These are phyloP conservation scores for Ceratocystis huliohia DNA, from an alignment of 2,329 filamentous ascomycete species.

Conservation along the genomic window DNA sequence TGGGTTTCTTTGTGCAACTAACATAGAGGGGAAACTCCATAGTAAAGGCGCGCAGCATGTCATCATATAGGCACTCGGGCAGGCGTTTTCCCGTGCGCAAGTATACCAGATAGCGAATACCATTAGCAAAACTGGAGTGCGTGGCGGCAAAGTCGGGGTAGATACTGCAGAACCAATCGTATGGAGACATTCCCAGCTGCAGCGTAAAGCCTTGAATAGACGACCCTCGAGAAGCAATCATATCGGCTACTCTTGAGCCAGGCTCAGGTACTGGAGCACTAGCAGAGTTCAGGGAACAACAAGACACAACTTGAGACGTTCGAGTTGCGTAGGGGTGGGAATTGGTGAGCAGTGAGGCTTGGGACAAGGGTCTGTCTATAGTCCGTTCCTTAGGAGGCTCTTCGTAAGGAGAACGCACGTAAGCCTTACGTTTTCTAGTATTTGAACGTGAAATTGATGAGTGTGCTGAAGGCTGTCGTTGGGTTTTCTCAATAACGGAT, in stretches of 20 bases:
- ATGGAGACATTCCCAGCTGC: conserved; percentile 24
- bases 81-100: conserved; percentile 29
- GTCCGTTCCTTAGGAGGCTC: no score
- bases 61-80: conserved; percentile 38
- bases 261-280: neutral
- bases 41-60: conserved; percentile 38
- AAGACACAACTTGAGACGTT: neutral
- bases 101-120: conserved; percentile 34
- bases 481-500: neutral
- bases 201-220: neutral
- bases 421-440: neutral
- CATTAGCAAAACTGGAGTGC: conserved; percentile 33
- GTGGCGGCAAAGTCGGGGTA: conserved; percentile 36
- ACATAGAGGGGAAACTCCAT: conserved; percentile 34
- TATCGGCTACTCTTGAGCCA: neutral
- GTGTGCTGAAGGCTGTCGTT: neutral
- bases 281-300: no score
- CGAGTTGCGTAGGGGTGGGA: neutral
- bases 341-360: neutral
- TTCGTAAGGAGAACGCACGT: neutral
- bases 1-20: conserved; percentile 24
- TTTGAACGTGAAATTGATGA: neutral
- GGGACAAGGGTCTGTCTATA: neutral
- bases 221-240: neutral
- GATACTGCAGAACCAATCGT: conserved; percentile 29